Conservation (phyloP, 2,329 filamentous ascomycete species). For the Myriosclerotinia duriaeana region DNA sequence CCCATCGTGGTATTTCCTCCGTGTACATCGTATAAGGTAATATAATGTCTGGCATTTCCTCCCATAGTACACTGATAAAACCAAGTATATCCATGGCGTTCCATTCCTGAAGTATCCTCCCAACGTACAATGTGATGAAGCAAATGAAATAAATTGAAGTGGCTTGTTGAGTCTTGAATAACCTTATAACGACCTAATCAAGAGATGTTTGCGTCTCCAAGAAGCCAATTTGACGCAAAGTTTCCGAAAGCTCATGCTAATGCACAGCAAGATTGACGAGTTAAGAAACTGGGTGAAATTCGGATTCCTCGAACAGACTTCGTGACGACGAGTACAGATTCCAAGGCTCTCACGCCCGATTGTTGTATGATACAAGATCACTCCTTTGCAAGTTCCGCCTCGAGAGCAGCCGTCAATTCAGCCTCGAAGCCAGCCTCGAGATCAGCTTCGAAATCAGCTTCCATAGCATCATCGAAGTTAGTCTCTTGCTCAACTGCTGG, state of each 20-base stretch:
- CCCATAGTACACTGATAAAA: not conserved
- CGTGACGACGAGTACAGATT: not conserved
- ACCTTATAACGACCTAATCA: not conserved
- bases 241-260: not conserved
- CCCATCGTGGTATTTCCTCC: not conserved
- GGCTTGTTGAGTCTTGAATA: not conserved
- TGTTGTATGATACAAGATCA: not conserved
- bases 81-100: not conserved
- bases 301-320: no score
- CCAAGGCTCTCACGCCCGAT: no score
- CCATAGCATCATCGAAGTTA: not conserved
- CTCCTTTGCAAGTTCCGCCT: not conserved
- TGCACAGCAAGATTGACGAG: not conserved
- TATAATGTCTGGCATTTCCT: not conserved
- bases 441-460: not conserved
- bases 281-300: not conserved
- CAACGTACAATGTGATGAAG: not conserved
- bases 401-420: conserved; percentile 5
- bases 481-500: not conserved
- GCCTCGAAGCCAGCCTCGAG: not conserved
- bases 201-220: not conserved
- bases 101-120: not conserved
- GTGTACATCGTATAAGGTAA: not conserved
- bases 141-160: not conserved
- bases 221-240: not conserved